Percentiles rank a stretch among this genome's conserved stretches.
These are phyloP conservation scores for Aspergillus mulundensis DNA, from an alignment of 495 filamentous ascomycete species.

Conservation along the genomic window DNA sequence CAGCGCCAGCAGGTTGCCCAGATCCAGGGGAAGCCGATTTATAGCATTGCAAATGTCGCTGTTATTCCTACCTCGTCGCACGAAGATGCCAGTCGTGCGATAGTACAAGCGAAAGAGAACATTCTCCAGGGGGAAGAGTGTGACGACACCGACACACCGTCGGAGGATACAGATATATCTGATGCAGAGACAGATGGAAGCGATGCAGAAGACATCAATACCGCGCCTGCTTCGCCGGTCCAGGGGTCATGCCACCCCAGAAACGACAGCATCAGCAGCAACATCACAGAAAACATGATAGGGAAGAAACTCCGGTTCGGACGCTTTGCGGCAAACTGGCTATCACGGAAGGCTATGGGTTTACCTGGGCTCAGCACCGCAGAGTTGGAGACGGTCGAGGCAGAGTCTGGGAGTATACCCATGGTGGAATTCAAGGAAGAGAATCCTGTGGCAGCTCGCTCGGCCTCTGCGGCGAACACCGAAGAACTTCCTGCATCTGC, in stretches of 20 bases:
- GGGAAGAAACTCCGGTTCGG: conserved; percentile 74
- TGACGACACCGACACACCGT: conserved; percentile 25
- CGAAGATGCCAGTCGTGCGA: conserved; percentile 64
- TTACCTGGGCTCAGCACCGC: conserved; percentile 32
- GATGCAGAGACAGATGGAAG: conserved; percentile 35
- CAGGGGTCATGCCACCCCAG: conserved; percentile 21
- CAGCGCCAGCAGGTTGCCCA: conserved; percentile 83
- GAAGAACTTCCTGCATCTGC: conserved; percentile 10
- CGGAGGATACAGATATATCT: conserved; percentile 32
- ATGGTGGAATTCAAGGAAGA: conserved; percentile 21
- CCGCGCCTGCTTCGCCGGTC: conserved; percentile 27
- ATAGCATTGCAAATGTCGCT: conserved; percentile 78
- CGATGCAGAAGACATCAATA: conserved; percentile 35
- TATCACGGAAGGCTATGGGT: conserved; percentile 76
- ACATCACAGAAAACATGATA: conserved; percentile 80
- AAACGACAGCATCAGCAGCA: conserved; percentile 39
- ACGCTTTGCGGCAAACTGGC: conserved; percentile 83
- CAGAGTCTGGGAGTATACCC: conserved; percentile 16
- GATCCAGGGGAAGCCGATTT: conserved; percentile 75
- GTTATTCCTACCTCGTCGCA: conserved; percentile 80
- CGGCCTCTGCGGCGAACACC: conserved; percentile 16
- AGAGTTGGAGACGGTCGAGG: conserved; percentile 20
- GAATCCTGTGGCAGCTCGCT: conserved; percentile 6
- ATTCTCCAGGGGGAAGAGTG: conserved; percentile 24
- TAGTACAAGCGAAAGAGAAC: conserved; percentile 57